Evolutionary conservation across 1,284 basidiomycete genomes (phyloP).

Genomic region (Cryptococcus amylolentus): DNA sequence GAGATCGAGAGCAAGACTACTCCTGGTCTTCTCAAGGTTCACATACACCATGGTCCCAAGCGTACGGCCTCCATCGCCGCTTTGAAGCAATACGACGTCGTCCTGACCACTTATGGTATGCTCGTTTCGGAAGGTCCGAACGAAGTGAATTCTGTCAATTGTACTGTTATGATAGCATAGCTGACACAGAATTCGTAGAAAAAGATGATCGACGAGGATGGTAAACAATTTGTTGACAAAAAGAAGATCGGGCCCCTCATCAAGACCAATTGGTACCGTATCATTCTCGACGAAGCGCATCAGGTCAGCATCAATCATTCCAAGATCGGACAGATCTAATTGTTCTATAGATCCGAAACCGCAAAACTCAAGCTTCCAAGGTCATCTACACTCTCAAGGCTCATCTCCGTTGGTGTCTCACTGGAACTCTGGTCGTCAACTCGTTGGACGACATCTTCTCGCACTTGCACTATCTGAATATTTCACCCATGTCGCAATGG

Average conservation of each 20-base stretch:
- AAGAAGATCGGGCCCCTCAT: constrained; percentile 37
- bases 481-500: constrained; percentile 26
- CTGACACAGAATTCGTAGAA: constrained; percentile 4
- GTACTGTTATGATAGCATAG: not conserved
- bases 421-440: constrained; percentile 42
- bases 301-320: constrained; percentile 11
- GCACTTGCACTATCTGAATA: constrained; percentile 33
- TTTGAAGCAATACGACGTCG: constrained; percentile 45
- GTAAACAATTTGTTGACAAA: constrained; percentile 7
- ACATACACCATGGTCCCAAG: constrained; percentile 46
- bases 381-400: constrained; percentile 33
- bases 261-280: constrained; percentile 43
- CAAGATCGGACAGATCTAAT: not conserved
- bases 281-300: constrained; percentile 51
- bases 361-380: constrained; percentile 33
- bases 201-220: constrained; percentile 26
- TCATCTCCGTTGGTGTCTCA: constrained; percentile 40
- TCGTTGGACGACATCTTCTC: constrained; percentile 36
- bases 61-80: constrained; percentile 26
- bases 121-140: constrained; percentile 27
- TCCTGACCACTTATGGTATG: constrained; percentile 46
- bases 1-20: constrained; percentile 50
- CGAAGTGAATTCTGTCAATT: constrained; percentile 11
- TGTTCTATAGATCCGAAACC: constrained; percentile 35
- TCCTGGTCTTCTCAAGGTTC: constrained; percentile 26